phyloP scores from a whole-genome alignment of 257 asterid genomes.

The Euphrasia confusa region DNA sequence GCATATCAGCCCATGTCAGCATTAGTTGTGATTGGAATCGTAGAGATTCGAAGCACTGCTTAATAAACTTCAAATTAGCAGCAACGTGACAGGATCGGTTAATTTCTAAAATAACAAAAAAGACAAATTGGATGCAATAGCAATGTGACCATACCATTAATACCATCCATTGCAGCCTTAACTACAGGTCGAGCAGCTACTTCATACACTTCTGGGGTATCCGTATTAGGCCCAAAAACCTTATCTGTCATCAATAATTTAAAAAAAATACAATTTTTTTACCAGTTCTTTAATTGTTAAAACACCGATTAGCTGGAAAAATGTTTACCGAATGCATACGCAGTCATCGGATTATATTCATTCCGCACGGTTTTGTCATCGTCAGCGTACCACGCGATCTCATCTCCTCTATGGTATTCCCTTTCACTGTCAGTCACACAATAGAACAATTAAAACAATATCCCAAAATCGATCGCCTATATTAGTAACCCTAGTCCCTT shows the following conservation, averaged over 20 bases:
- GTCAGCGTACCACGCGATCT: conserved; percentile 87
- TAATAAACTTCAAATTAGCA: background rate
- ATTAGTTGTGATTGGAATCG: conserved; percentile 9
- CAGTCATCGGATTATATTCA: conserved; percentile 79
- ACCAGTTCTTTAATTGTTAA: conserved; percentile 14
- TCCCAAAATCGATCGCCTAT: conserved; percentile 24
- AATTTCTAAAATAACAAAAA: no score
- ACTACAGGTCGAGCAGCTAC: conserved; percentile 96
- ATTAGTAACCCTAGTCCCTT: conserved; percentile 32
- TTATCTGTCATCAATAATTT: conserved; percentile 48
- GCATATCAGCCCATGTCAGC: conserved; percentile 33
- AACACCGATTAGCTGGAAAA: conserved; percentile 14
- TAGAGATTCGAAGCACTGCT: conserved; percentile 4
- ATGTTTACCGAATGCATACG: conserved; percentile 80
- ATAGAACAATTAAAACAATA: conserved; percentile 24
- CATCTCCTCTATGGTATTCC: conserved; percentile 90
- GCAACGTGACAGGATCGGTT: background rate
- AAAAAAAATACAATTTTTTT: background rate
- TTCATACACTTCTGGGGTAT: conserved; percentile 84
- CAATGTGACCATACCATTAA: conserved; percentile 60
- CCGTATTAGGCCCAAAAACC: conserved; percentile 78
- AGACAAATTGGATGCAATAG: background rate
- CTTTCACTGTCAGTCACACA: conserved; percentile 59
- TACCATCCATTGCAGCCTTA: conserved; percentile 97
- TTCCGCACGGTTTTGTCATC: conserved; percentile 77